These are phyloP conservation scores for Cicer chorassanicum DNA, from an alignment of 306 rosid species.

Conservation along the genomic window DNA sequence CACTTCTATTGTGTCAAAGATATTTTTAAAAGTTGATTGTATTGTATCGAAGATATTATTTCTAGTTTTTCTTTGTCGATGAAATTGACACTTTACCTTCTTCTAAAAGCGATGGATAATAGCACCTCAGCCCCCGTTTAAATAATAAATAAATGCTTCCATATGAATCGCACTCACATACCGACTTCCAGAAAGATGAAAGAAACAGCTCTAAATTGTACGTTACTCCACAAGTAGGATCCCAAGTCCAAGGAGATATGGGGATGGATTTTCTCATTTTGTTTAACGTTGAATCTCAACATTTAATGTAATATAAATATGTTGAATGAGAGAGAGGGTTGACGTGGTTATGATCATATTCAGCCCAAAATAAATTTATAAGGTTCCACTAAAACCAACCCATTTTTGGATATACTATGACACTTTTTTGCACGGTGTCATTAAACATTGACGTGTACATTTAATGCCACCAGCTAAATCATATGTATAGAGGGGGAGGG, in stretches of 20 bases:
- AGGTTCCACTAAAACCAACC: conserved; percentile 1
- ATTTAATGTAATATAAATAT: too few species aligned
- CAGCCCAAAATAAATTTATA: neutral
- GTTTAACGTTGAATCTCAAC: too few species aligned
- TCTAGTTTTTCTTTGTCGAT: neutral
- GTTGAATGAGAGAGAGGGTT: too few species aligned
- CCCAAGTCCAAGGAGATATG: too few species aligned
- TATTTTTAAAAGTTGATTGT: too few species aligned
- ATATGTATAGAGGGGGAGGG: neutral
- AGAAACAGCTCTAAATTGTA: neutral
- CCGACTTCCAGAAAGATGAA: conserved; percentile 1
- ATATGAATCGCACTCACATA: conserved; percentile 1
- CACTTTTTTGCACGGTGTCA: neutral
- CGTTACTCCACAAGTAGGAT: too few species aligned
- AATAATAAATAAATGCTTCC: neutral
- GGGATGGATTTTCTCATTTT: too few species aligned
- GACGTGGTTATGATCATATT: neutral
- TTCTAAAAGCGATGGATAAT: too few species aligned
- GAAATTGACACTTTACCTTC: too few species aligned
- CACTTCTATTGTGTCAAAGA: too few species aligned
- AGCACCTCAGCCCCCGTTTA: too few species aligned
- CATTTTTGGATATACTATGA: neutral
- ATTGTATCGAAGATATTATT: neutral
- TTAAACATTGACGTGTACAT: neutral
- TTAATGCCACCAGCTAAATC: conserved; percentile 15